Evolutionary conservation across 1,139 yeast species (phyloP).

Genomic region (Debaryomyces robertsiae): DNA sequence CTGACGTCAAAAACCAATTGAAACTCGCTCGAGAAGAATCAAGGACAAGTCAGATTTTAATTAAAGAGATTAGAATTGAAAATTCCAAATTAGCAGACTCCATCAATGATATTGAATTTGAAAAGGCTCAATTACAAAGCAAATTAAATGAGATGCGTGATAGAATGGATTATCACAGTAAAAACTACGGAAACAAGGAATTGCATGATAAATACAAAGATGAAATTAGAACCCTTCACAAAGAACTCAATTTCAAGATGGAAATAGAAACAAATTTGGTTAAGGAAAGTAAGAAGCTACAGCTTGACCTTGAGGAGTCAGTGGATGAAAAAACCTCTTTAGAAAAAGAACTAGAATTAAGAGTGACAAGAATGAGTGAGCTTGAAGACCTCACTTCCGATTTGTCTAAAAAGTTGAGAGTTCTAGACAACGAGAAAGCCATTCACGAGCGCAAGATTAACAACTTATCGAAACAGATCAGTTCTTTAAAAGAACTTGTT

Average conservation of each 20-base stretch:
- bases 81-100: conserved; percentile 58
- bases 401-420: conserved; percentile 49
- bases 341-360: conserved; percentile 54
- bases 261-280: conserved; percentile 66
- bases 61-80: conserved; percentile 58
- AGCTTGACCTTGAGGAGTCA: conserved; percentile 62
- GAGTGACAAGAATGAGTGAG: conserved; percentile 54
- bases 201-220: conserved; percentile 49
- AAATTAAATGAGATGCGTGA: conserved; percentile 46
- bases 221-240: conserved; percentile 61
- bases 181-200: conserved; percentile 48
- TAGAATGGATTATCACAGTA: conserved; percentile 56
- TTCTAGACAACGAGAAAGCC: conserved; percentile 46
- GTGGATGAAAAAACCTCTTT: conserved; percentile 48
- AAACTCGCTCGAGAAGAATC: conserved; percentile 60
- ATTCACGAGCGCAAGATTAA: conserved; percentile 49
- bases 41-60: conserved; percentile 56
- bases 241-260: conserved; percentile 58
- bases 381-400: conserved; percentile 47
- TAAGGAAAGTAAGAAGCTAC: conserved; percentile 63
- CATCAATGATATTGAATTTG: conserved; percentile 60
- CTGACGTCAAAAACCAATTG: conserved; percentile 56
- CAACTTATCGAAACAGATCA: conserved; percentile 53
- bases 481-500: conserved; percentile 53
- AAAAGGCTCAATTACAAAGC: conserved; percentile 54